Evolutionary conservation across 1,284 basidiomycete species (phyloP), one percentile per base, ranked within the genome.

Genomic region (Tilletia caries): DNA sequence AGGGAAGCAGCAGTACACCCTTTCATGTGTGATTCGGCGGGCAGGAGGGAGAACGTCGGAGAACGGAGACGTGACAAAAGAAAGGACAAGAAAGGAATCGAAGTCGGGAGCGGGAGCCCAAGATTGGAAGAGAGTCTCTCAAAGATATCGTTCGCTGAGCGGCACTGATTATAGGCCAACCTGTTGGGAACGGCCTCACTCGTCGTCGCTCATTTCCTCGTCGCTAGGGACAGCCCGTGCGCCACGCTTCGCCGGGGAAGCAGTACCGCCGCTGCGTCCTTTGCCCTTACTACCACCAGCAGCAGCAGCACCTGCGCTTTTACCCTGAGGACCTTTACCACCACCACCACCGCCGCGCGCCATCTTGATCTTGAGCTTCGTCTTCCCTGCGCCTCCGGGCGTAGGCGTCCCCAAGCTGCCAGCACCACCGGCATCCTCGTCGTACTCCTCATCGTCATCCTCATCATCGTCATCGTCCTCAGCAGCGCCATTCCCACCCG

Each of bases 381-480:
- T 33, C 58, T 62, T 62, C 3, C 37, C 27, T 25, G 23, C 62
- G n/a, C 37, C 29, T 23, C 8, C 62, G 37, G 29, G 48, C 8
- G 23, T 25, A 25, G 48, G 48, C 12, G 48, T 50, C 8, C 48
- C 23, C 12, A 29, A 20, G 10, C 29, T 34, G 32, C 58, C 25
- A n/a, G 33, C 29, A 44, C 34, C 37, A 46, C 37, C 43, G 34
- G 20, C 64, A 12, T 33, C 48, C 15, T 60, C 66, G 37, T 41
- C 37, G 15, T 41, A 41, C 37, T 41, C 37, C 37, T 41, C n/a
- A n/a, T 29, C 52, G 23, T 54, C n/a, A n/a, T 52, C 66, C 18
- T 67, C 58, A 29, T 54, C 52, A 33, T 67, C 66, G 37, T 62
- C 66, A 37, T 67, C 66, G 13, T 25, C 65, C 18, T 66, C 65